Base-by-base conservation (phyloP, 169 alveolate genomes). In the Plasmodium chabaudi region DNA sequence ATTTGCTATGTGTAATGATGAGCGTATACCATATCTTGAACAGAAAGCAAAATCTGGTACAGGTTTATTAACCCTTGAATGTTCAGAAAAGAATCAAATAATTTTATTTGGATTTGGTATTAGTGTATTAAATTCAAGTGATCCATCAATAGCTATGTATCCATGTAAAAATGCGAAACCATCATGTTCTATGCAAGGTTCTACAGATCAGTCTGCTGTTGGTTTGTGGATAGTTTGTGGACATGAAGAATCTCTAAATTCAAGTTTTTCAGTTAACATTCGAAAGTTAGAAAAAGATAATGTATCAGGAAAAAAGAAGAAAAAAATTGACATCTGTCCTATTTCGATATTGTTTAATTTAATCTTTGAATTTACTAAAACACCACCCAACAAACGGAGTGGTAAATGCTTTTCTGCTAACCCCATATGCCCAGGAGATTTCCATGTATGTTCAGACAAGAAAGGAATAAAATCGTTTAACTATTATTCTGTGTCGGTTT, bases 171-270 rank as follows among this genome's bases (percentile, higher is more conserved):
- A 69, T 82, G 90, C 86, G 9, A 82, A 82, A 53, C n/a, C 74
- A 1, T 53, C 90, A 39, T 82, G 90, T 47, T 65, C 82, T 60
- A 82, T 82, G 82, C 82, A 82, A 82, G 90, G 86, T 15, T 51
- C 82, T 2, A 69, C 86, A 10, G 86, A 82, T n/a, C 72, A 82
- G 21, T 82, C 82, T 0, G 82, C 82, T 15, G 84, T 82, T 25
- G 90, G 90, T 27, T 47, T 65, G 39, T 82, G 90, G 90, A 61
- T 82, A 6, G 90, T 82, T 4, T 82, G 90, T 57, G 90, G 86
- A n/a, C 90, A 82, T 60, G 90, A 82, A 47, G 90, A 82, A 71
- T 82, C 82, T 3, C 21, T 21, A 5, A 82, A 82, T 82, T 82
- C 90, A 1, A 82, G 67, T 0, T 82, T 82, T 56, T 68, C 90